Evolutionary conservation across 306 rosid genomes (phyloP), one percentile per base, ranked within the genome.

Genomic region (Quercus bicolor): DNA sequence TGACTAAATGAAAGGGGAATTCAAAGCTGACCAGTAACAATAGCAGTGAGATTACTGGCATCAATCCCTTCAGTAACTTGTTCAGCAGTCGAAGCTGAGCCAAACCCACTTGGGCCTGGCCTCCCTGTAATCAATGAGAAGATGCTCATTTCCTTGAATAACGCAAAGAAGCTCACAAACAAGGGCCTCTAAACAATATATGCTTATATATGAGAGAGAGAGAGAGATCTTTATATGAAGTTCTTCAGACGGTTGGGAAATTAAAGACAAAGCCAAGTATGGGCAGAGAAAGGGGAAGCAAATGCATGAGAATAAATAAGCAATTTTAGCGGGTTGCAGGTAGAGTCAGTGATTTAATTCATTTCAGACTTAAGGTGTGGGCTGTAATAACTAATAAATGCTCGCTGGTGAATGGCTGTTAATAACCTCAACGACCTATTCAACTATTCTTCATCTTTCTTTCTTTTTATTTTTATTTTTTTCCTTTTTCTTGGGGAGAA

Each of bases 61-160:
- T 93, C 94, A 61, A 95, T 87, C 78, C 97, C 98, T 28, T 85
- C 60, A 0, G 94, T 87, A 18, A 95, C 97, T 34, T 89, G 84
- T 78, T 91, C 98, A 8, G 98, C 99, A 0, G 98, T 95, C 8
- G 99, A 87, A 53, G 98, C 86, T 20, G 98, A 95, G 80, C 98
- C 99, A 40, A 89, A 93, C 12, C 99, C 99, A 77, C 94, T 95
- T 0, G 84, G 81, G 6, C 99, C 99, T 0, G 87, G 76, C 82
- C 84, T 80, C 74, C 98, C 99, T 0, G 98, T 93, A 0, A 89
- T 43, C 77, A 89, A 76, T 0, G 99, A 86, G 45, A 92, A 72
- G 56, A 91, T 81, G 0, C 89, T 80, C 86, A 84, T 88, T 29
- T 34, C 34, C 62, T 73, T 31, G 37, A 73, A 70, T n/a, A 14